These are phyloP conservation scores for Schizophyllum commune DNA, from an alignment of 1,284 basidiomycete genomes.

Conservation along the genomic window DNA sequence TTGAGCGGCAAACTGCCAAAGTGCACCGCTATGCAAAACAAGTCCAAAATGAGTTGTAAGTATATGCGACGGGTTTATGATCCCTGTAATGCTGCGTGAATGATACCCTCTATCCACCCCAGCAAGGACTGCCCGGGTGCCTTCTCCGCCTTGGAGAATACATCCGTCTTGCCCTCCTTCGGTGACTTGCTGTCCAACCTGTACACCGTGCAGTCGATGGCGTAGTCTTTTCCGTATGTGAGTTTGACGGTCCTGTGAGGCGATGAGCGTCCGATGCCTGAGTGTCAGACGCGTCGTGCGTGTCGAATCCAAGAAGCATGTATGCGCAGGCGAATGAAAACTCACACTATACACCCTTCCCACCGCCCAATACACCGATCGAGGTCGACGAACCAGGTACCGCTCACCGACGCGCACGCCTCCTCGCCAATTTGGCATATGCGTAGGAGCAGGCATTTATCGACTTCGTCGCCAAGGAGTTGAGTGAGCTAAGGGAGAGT, in stretches of 20 bases:
- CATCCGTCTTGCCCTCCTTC: not conserved
- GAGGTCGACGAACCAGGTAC: constrained; percentile 72
- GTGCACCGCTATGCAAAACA: too few relatives aligned
- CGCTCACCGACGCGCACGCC: constrained; percentile 45
- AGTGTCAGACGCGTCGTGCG: too few relatives aligned
- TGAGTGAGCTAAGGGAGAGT: constrained; percentile 23
- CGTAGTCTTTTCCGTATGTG: not conserved
- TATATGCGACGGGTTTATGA: not conserved
- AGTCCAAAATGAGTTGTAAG: too few relatives aligned
- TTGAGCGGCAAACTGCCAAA: too few relatives aligned
- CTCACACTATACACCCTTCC: constrained; percentile 71
- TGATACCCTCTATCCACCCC: constrained; percentile 35
- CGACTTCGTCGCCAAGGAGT: constrained; percentile 66
- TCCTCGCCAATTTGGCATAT: constrained; percentile 59
- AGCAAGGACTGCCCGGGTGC: constrained; percentile 27
- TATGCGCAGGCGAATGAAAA: constrained; percentile 11
- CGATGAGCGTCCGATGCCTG: not conserved
- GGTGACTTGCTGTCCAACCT: not conserved
- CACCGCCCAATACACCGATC: constrained; percentile 68
- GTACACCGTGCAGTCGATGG: not conserved
- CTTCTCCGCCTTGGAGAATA: constrained; percentile 1
- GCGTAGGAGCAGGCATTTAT: constrained; percentile 53
- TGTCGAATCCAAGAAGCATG: not conserved
- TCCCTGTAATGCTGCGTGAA: not conserved
- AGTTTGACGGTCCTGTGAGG: not conserved